Evolutionary conservation across 768 basidiomycete species (phyloP), one percentile per base, ranked within the genome.

Genomic region (Melanogaster broomeanus): DNA sequence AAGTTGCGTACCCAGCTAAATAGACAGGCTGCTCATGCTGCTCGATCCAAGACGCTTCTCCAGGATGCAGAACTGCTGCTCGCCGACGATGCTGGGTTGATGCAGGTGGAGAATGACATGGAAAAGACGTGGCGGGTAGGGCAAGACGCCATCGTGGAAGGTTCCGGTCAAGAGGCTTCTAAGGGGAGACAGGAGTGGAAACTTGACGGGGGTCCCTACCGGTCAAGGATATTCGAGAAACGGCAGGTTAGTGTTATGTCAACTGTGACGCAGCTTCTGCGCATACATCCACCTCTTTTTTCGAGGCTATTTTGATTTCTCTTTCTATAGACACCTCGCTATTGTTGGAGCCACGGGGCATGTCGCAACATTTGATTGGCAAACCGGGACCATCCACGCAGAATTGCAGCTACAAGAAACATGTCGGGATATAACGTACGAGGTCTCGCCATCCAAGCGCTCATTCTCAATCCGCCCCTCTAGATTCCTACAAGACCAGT

Each of bases 281-380:
- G 38, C 44, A 16, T 24, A 16, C 10, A 27, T 42, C 18, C 33
- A 27, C 16, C 8, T 27, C 12, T n/a, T 18, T 10, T 33, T 12
- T 35, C 21, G 33, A 33, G 16, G 9, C 1, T 18, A 30, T 18
- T 45, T n/a, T 42, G 15, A 43, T 40, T 31, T 3, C 34, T 38
- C n/a, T 48, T 24, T 35, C 12, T 19, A 2, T 51, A 91, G 94
- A 67, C 87, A 96, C 68, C 66, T 98, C 48, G 95, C 93, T 0
- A 84, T 98, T 56, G 90, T 83, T 0, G 93, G 93, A 5, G 79
- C 77, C 12, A 77, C 75, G 30, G 95, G 97, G 0, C 93, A 97
- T 72, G 84, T 93, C 16, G 90, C 93, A 3, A 90, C 93, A 0
- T 95, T 98, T 60, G 94, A 98, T 67, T 94, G 91, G 91, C 85